Evolutionary conservation across 2,329 filamentous ascomycete species (phyloP).

Genomic region (Blumeria hordei): DNA sequence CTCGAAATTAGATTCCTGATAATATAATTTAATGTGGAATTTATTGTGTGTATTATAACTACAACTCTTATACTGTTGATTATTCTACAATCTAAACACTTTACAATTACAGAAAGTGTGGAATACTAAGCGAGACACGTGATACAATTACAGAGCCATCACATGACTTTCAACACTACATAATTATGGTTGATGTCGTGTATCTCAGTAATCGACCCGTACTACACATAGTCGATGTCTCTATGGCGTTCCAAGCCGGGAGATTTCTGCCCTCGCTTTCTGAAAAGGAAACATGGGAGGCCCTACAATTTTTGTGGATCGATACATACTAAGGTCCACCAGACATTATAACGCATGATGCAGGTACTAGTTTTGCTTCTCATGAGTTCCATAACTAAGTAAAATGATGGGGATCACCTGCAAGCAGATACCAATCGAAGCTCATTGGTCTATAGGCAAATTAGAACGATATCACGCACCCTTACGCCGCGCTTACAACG

Average conservation of each 20-base stretch:
- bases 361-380: conserved; percentile 2
- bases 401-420: not conserved
- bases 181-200: conserved; percentile 2
- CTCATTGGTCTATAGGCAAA: conserved; percentile 1
- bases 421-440: conserved; percentile 1
- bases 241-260: not conserved
- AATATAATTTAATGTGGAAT: too few relatives aligned
- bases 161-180: too few relatives aligned
- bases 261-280: conserved; percentile 1
- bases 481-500: not conserved
- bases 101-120: too few relatives aligned
- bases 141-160: too few relatives aligned
- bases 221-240: conserved; percentile 1
- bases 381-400: conserved; percentile 1
- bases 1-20: too few relatives aligned
- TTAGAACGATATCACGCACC: not conserved
- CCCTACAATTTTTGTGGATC: conserved; percentile 1
- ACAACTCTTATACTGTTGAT: too few relatives aligned
- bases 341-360: not conserved
- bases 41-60: too few relatives aligned
- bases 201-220: conserved; percentile 1
- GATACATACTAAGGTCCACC: conserved; percentile 2
- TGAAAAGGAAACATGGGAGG: not conserved
- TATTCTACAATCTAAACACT: too few relatives aligned
- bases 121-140: too few relatives aligned